A percentile compares a stretch with the other conserved stretches of the same genome.
These are phyloP conservation scores for Emmonsia crescens DNA, from an alignment of 2,329 filamentous ascomycete genomes.

Conservation along the genomic window DNA sequence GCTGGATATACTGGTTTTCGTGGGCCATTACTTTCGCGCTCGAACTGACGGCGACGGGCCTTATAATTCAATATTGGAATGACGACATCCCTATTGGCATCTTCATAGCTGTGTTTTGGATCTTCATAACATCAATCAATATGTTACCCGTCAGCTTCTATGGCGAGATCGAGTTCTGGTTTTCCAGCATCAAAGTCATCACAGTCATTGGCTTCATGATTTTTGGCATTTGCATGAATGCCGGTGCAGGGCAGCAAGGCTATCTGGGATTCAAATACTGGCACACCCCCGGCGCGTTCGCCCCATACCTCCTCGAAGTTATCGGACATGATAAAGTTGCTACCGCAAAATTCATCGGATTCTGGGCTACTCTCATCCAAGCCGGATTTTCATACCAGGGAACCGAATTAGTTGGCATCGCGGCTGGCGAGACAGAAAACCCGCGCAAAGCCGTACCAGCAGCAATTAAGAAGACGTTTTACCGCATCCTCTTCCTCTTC, in stretches of 20 bases:
- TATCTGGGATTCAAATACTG: slow-evolving; percentile 66
- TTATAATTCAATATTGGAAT: slow-evolving; percentile 70
- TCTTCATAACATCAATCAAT: slow-evolving; percentile 57
- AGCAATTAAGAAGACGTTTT: slow-evolving; percentile 65
- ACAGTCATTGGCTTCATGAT: slow-evolving; percentile 67
- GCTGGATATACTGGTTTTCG: slow-evolving; percentile 75
- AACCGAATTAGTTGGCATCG: slow-evolving; percentile 64
- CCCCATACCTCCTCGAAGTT: slow-evolving; percentile 48
- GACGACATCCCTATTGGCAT: slow-evolving; percentile 53
- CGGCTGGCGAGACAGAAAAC: slow-evolving; percentile 65
- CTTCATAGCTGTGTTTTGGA: slow-evolving; percentile 64
- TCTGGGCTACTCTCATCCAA: slow-evolving; percentile 41
- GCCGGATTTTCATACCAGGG: slow-evolving; percentile 41
- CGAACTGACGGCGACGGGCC: slow-evolving; percentile 59
- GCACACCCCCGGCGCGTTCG: slow-evolving; percentile 48
- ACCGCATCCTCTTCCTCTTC: slow-evolving; percentile 56
- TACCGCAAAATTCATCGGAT: slow-evolving; percentile 54
- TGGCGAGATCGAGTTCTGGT: slow-evolving; percentile 69
- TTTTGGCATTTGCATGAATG: slow-evolving; percentile 64
- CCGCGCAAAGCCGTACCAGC: slow-evolving; percentile 60
- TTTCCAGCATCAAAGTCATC: slow-evolving; percentile 65
- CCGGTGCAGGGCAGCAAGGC: slow-evolving; percentile 57
- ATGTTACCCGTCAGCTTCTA: slow-evolving; percentile 62
- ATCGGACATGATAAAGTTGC: slow-evolving; percentile 28
- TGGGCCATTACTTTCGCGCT: slow-evolving; percentile 65